phyloP scores from a whole-genome alignment of 2,329 filamentous ascomycete species.

The Talaromyces funiculosus region DNA sequence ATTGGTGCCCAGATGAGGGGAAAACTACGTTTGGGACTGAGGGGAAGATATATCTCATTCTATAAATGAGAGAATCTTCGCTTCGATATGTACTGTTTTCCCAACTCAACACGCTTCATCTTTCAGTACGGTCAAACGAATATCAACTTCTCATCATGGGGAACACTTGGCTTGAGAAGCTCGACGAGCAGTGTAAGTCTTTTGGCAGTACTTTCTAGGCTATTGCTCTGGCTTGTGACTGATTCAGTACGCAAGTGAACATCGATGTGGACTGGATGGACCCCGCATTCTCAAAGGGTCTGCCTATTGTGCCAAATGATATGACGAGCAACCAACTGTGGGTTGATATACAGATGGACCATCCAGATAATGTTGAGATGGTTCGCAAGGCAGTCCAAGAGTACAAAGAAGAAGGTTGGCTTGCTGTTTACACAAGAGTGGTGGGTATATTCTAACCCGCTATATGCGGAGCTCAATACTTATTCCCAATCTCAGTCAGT shows the following conservation, averaged over 20 bases:
- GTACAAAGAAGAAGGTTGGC: not conserved
- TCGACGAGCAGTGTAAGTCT: not conserved
- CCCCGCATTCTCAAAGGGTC: not conserved
- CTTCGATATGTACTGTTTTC: too few relatives aligned
- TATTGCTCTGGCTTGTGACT: not conserved
- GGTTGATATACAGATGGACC: not conserved
- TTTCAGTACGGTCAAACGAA: not conserved
- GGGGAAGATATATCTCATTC: too few relatives aligned
- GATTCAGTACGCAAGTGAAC: not conserved
- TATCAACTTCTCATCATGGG: not conserved
- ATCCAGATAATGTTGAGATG: not conserved
- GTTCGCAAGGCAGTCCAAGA: not conserved
- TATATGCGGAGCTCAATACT: not conserved
- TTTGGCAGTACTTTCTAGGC: not conserved
- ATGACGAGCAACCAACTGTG: not conserved
- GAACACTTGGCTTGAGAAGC: not conserved
- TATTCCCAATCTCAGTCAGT: not conserved
- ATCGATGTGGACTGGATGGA: not conserved
- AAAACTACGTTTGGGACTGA: not conserved
- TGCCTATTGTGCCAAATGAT: not conserved
- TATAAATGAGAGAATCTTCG: not conserved
- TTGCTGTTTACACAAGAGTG: not conserved
- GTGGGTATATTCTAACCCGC: not conserved
- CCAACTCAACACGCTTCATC: not conserved
- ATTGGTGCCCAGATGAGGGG: not conserved